Evolutionary conservation across 2,329 filamentous ascomycete genomes (phyloP).

Genomic region (Xylariaceae sp.): DNA sequence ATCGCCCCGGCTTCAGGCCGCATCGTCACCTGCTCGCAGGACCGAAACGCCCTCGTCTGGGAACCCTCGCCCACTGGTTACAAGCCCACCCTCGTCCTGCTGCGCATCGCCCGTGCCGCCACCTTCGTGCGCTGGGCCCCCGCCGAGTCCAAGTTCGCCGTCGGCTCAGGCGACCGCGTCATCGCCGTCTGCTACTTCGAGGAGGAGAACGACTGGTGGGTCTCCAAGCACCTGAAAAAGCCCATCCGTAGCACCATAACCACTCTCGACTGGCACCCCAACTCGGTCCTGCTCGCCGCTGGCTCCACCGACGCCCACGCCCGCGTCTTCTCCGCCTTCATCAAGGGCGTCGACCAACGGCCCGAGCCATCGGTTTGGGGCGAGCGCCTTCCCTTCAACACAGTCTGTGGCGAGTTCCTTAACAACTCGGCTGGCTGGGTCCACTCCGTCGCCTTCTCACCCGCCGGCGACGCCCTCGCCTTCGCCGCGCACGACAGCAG

Average conservation of each 20-base stretch:
- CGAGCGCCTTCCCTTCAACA: slow-evolving; percentile 95
- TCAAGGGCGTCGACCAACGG: slow-evolving; percentile 87
- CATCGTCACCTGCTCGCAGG: slow-evolving; percentile 97
- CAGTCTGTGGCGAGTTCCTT: slow-evolving; percentile 91
- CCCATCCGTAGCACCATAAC: slow-evolving; percentile 97
- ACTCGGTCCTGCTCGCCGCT: slow-evolving; percentile 89
- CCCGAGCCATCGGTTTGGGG: slow-evolving; percentile 91
- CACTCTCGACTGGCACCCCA: slow-evolving; percentile 93
- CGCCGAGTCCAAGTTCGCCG: slow-evolving; percentile 94
- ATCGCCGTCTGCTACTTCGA: slow-evolving; percentile 99
- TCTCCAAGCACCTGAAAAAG: slow-evolving; percentile 99
- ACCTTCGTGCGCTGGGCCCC: slow-evolving; percentile 98
- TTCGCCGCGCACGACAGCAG: slow-evolving; percentile 96
- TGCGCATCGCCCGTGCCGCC: slow-evolving; percentile 93
- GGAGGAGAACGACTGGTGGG: slow-evolving; percentile 99
- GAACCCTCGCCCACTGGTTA: slow-evolving; percentile 89
- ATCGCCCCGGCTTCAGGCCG: slow-evolving; percentile 87
- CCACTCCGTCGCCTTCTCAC: slow-evolving; percentile 89
- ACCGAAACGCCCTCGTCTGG: slow-evolving; percentile 98
- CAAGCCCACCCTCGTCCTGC: slow-evolving; percentile 94
- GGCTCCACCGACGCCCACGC: slow-evolving; percentile 98
- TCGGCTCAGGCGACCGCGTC: slow-evolving; percentile 90
- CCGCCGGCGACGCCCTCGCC: slow-evolving; percentile 86
- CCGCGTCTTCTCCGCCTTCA: slow-evolving; percentile 89
- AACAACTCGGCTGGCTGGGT: slow-evolving; percentile 98